Percentiles rank a stretch among this genome's conserved stretches.
Evolutionary conservation across 495 filamentous ascomycete genomes (phyloP).

Genomic region (Penicillium coffeae): DNA sequence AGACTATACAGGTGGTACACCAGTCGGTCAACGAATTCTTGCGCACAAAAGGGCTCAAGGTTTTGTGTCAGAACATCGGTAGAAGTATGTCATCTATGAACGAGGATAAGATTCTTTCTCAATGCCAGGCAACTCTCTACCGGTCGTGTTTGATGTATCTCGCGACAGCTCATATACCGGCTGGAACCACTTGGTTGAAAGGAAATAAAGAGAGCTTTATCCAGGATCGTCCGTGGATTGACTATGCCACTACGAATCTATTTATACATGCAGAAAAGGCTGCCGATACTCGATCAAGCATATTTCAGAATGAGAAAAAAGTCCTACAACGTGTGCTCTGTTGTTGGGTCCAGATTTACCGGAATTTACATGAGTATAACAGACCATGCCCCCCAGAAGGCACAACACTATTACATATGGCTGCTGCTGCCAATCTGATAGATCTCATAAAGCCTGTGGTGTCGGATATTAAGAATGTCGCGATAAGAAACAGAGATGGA

Average conservation of each 20-base stretch:
- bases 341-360: not conserved
- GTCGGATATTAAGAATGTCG: not conserved
- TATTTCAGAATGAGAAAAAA: not conserved
- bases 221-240: slow-evolving; percentile 1
- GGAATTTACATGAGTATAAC: not conserved
- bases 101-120: not conserved
- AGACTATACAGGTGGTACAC: slow-evolving; percentile 13
- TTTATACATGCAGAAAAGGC: not conserved
- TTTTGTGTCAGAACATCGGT: slow-evolving; percentile 13
- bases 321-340: not conserved
- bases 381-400: not conserved
- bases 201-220: not conserved
- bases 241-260: not conserved
- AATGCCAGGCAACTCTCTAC: too few species aligned
- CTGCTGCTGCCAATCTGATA: slow-evolving; percentile 1
- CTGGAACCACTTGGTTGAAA: too few species aligned
- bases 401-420: slow-evolving; percentile 5
- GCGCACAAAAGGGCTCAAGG: slow-evolving; percentile 6
- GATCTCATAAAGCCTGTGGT: not conserved
- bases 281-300: not conserved
- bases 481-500: not conserved
- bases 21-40: slow-evolving; percentile 13
- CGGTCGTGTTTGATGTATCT: too few species aligned
- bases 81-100: not conserved
- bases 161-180: too few species aligned